These are phyloP conservation scores for Colletotrichum plurivorum DNA, from an alignment of 2,329 filamentous ascomycete genomes.

Conservation along the genomic window DNA sequence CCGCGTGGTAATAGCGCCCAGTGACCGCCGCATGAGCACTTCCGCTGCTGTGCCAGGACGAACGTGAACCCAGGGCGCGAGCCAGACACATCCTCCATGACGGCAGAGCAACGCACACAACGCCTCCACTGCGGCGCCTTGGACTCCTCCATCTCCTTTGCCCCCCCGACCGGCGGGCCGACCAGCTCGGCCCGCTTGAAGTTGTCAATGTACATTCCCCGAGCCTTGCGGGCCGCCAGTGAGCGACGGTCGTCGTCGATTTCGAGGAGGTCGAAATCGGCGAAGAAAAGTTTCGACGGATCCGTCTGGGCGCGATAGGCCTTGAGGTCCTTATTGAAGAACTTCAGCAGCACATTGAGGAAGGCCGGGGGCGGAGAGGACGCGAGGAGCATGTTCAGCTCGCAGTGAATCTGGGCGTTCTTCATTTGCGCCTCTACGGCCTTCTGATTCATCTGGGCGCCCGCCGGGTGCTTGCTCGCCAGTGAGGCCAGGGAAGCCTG, in stretches of 20 bases:
- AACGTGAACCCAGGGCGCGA: constrained; percentile 66
- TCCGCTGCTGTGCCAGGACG: constrained; percentile 67
- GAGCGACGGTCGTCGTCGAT: constrained; percentile 71
- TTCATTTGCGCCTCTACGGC: constrained; percentile 61
- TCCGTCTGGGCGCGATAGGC: constrained; percentile 73
- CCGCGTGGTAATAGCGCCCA: constrained; percentile 62
- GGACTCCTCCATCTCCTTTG: constrained; percentile 59
- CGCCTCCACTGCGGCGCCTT: constrained; percentile 55
- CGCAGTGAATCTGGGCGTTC: constrained; percentile 62
- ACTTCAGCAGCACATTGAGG: constrained; percentile 72
- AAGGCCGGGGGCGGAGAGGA: constrained; percentile 62
- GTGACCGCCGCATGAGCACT: constrained; percentile 68
- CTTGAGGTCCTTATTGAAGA: constrained; percentile 72
- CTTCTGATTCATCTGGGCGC: constrained; percentile 54
- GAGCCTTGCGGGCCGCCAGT: constrained; percentile 54
- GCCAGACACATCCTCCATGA: constrained; percentile 73
- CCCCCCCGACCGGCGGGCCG: constrained; percentile 9
- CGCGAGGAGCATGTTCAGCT: constrained; percentile 67
- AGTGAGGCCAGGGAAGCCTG: constrained; percentile 59
- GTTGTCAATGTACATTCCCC: constrained; percentile 62
- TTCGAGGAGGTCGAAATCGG: constrained; percentile 79
- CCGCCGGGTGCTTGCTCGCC: constrained; percentile 62
- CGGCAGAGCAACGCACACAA: constrained; percentile 73
- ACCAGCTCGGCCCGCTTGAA: constrained; percentile 72
- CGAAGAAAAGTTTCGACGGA: constrained; percentile 78